phyloP scores from a whole-genome alignment of 805 yeast species.

The Alloascoidea hylecoeti region DNA sequence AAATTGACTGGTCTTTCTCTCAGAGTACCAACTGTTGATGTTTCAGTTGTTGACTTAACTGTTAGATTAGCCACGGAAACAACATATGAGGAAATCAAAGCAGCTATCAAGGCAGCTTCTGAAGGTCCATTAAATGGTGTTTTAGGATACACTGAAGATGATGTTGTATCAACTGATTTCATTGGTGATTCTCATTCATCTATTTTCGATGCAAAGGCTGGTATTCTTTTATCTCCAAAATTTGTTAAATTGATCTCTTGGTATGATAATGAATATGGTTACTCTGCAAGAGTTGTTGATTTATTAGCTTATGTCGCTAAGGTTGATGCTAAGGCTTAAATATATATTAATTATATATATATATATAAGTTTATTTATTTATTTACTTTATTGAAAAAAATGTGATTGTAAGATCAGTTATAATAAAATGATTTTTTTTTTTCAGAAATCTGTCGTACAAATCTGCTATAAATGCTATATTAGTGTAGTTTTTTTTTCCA shows the following conservation, averaged over 20 bases:
- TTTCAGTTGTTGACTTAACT: conserved; percentile 87
- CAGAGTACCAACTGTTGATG: conserved; percentile 91
- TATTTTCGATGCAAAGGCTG: conserved; percentile 84
- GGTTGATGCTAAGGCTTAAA: conserved; percentile 21
- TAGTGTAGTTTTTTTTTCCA: too few species aligned
- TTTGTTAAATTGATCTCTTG: conserved; percentile 87
- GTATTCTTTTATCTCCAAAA: conserved; percentile 74
- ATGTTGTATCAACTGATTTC: conserved; percentile 86
- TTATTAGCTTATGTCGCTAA: conserved; percentile 70
- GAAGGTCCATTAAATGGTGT: conserved; percentile 66
- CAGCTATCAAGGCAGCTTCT: conserved; percentile 51
- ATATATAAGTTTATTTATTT: too few species aligned
- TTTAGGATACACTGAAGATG: conserved; percentile 84
- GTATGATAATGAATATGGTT: conserved; percentile 95
- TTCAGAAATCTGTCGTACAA: too few species aligned
- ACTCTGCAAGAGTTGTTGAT: conserved; percentile 94
- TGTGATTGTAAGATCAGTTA: too few species aligned
- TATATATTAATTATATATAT: too few species aligned
- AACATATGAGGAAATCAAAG: conserved; percentile 43
- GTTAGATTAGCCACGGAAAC: conserved; percentile 66
- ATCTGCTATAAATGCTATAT: too few species aligned
- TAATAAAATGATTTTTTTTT: too few species aligned
- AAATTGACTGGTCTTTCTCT: conserved; percentile 89
- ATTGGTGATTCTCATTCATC: conserved; percentile 73
- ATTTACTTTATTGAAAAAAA: too few species aligned